Percentiles rank a stretch among this genome's conserved stretches.
phyloP scores from a whole-genome alignment of 805 yeast species.

The Ogataea allantospora region DNA sequence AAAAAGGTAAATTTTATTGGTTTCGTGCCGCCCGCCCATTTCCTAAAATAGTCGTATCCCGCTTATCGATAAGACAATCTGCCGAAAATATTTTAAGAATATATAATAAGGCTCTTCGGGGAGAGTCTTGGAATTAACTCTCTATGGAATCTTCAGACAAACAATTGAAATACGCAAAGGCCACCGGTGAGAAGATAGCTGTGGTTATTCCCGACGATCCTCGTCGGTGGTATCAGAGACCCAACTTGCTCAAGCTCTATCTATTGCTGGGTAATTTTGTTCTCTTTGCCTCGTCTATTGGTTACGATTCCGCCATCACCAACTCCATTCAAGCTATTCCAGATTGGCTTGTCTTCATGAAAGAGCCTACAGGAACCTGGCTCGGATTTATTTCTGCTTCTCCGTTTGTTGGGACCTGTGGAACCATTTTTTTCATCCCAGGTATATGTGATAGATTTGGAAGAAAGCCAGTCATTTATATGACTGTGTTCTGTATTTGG shows the following conservation, averaged over 20 bases:
- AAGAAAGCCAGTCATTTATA: constrained; percentile 15
- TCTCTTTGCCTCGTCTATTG: constrained; percentile 20
- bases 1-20: background rate
- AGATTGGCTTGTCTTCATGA: constrained; percentile 18
- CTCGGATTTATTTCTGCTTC: constrained; percentile 22
- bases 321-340: constrained; percentile 20
- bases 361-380: constrained; percentile 20
- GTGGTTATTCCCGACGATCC: constrained; percentile 17
- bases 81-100: background rate
- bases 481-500: constrained; percentile 14
- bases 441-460: constrained; percentile 19
- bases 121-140: background rate
- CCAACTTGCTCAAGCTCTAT: constrained; percentile 17
- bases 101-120: background rate
- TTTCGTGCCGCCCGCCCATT: background rate
- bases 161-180: constrained; percentile 4
- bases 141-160: constrained; percentile 3
- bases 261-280: constrained; percentile 14
- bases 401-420: constrained; percentile 22
- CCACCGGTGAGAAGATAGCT: constrained; percentile 18
- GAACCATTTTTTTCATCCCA: constrained; percentile 18
- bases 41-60: background rate
- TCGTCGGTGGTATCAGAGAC: constrained; percentile 20
- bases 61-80: background rate
- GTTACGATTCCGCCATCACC: constrained; percentile 22